Evolutionary conservation across 1,284 basidiomycete species (phyloP).

Genomic region (Cryptococcus sp.): DNA sequence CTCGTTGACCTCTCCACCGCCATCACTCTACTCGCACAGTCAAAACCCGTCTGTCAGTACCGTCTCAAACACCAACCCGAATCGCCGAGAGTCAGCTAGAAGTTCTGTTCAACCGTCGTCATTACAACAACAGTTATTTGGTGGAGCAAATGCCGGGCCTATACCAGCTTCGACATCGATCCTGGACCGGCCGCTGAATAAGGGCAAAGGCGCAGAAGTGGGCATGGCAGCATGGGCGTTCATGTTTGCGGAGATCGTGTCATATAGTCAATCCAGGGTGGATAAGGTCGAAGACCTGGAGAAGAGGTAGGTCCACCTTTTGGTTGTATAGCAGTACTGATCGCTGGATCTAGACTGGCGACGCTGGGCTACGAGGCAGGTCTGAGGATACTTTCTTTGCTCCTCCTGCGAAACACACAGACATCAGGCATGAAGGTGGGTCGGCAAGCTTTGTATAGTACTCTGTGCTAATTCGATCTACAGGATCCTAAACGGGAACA

Average conservation of each 20-base stretch:
- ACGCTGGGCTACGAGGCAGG: conserved; percentile 88
- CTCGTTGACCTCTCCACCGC: conserved; percentile 19
- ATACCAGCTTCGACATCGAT: conserved; percentile 45
- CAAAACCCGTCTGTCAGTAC: conserved; percentile 21
- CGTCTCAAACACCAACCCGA: conserved; percentile 10
- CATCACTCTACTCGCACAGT: conserved; percentile 15
- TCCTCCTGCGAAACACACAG: conserved; percentile 51
- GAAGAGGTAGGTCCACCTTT: conserved; percentile 59
- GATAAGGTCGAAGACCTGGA: conserved; percentile 94
- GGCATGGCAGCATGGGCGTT: conserved; percentile 80
- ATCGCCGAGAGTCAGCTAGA: conserved; percentile 14
- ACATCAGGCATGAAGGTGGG: conserved; percentile 56
- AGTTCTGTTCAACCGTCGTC: conserved; percentile 20
- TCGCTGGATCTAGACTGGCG: conserved; percentile 64
- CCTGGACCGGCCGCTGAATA: conserved; percentile 82
- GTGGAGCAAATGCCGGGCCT: neutral
- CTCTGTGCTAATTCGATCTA: neutral
- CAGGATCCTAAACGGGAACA: conserved; percentile 83
- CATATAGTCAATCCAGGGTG: conserved; percentile 93
- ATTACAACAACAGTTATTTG: conserved; percentile 34
- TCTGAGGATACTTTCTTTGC: conserved; percentile 64
- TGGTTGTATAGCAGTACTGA: neutral
- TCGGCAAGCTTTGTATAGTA: conserved; percentile 53
- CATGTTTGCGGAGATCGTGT: conserved; percentile 85
- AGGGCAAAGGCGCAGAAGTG: conserved; percentile 76